Base-by-base conservation (phyloP, 208 protist species). In the Trichomonas vaginalis region DNA sequence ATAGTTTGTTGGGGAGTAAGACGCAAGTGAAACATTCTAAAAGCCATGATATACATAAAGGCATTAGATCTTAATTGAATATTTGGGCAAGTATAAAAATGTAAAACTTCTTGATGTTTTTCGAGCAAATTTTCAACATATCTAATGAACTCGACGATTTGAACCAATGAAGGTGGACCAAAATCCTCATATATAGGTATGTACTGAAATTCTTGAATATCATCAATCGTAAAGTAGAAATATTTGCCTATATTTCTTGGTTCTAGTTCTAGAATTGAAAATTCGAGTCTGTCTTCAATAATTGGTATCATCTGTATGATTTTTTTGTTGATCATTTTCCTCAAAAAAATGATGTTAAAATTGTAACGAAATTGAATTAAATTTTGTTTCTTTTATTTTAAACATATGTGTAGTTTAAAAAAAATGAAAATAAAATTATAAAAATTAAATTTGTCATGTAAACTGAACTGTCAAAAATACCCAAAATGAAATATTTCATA, bases 201-300 rank as follows among this genome's bases (percentile, higher is more conserved):
- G 56, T 92, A 92, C 17, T 56, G 40, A 39, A 92, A 92, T n/a
- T 92, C 14, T 92, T 48, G n/a, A 92, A 48, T 45, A 92, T 92
- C 4, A 92, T 92, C 86, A 32, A 92, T 32, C 17, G 86, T 48
- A 39, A 92, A 92, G 15, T 35, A 51, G n/a, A 56, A 92, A 35
- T n/a, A 39, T 35, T 83, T 83, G 2, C 35, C 79, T 27, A 39
- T 51, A 39, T 92, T 51, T 0, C 14, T 15, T 0, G 40, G 40
- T 9, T 45, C 40, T 0, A 88, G 82, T 32, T 47, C 39, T 4
- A 45, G 12, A 27, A 88, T 88, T 0, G 82, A 88, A 88, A 88
- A 88, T 23, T 45, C 82, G 40, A 88, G 12, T 88, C 27, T 88
- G 27, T 47, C 82, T 8, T 70, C 56, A 27, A 70, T 27, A n/a